A percentile compares a stretch with the other conserved stretches of the same genome.
These are phyloP conservation scores for Castanopsis chinensis DNA, from an alignment of 306 rosid species.

Conservation along the genomic window DNA sequence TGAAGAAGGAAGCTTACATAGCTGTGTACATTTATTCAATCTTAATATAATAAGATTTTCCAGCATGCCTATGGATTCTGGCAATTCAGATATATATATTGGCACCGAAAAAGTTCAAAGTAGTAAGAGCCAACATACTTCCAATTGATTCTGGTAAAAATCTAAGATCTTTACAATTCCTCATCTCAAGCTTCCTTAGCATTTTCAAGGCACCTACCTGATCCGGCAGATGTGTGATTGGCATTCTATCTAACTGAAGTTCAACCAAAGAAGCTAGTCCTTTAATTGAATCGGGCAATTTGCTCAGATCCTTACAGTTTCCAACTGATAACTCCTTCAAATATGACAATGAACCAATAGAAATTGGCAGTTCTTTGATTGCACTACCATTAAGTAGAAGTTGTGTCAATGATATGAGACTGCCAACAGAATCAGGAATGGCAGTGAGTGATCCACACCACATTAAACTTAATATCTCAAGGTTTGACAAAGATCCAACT, in stretches of 20 bases:
- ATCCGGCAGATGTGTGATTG: slow-evolving; percentile 51
- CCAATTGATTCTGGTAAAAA: slow-evolving; percentile 61
- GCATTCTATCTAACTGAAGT: slow-evolving; percentile 46
- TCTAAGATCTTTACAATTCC: slow-evolving; percentile 42
- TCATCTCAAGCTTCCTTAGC: slow-evolving; percentile 50
- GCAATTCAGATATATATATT: slow-evolving; percentile 47
- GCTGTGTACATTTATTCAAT: slow-evolving; percentile 39
- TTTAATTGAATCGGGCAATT: slow-evolving; percentile 46
- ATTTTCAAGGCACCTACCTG: slow-evolving; percentile 48
- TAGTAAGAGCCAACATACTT: slow-evolving; percentile 34
- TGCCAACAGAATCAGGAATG: slow-evolving; percentile 47
- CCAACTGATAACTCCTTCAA: slow-evolving; percentile 38
- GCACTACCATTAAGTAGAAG: slow-evolving; percentile 12
- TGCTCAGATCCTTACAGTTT: slow-evolving; percentile 16
- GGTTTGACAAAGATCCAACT: slow-evolving; percentile 49
- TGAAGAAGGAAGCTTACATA: slow-evolving; percentile 53
- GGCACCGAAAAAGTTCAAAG: slow-evolving; percentile 32
- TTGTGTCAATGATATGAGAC: slow-evolving; percentile 33
- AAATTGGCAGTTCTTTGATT: slow-evolving; percentile 49
- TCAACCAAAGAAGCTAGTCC: slow-evolving; percentile 34
- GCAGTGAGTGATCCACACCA: slow-evolving; percentile 44
- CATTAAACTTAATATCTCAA: slow-evolving; percentile 47
- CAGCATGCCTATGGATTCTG: slow-evolving; percentile 42
- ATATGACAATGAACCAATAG: slow-evolving; percentile 48
- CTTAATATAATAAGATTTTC: slow-evolving; percentile 46